Base-by-base conservation (phyloP, 148 eudicot species). In the Fagopyrum tataricum region DNA sequence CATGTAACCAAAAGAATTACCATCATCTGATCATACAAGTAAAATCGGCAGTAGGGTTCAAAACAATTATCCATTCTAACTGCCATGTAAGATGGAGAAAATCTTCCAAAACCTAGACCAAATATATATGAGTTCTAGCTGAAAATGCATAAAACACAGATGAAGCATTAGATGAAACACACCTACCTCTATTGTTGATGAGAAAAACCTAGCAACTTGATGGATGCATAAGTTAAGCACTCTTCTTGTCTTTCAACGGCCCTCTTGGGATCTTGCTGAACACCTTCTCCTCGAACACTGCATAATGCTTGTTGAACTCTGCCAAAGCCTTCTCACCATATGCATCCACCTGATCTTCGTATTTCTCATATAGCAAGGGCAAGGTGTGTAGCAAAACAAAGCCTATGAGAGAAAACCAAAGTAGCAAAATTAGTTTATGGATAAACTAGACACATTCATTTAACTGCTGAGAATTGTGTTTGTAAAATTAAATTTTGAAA, bases 301-400 rank as follows among this genome's bases (percentile, higher is more conserved):
- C 91, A 77, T 90, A 95, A 44, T 91, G 93, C 84, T 86, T 91
- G 84, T 88, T 85, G 72, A 91, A 73, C 87, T 95, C 91, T 2
- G 76, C 79, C 72, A 81, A 68, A 21, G 96, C 96, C 78, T 87
- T 90, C 88, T 95, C 98, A 15, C 88, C 93, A 70, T 85, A 79
- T 3, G 90, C 81, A 73, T 95, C 98, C 4, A 95, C 87, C 51
- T 82, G 78, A 79, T 95, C 98, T 79, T 91, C 97, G 15, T 88
- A 83, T 73, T 88, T 91, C 81, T 95, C 98, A 51, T 95, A 95
- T 7, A 91, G 80, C 71, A 88, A 76, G 0, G 98, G 98, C 49
- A 95, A 76, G 3, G 98, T 88, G 80, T 88, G 93, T 79, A 95
- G 71, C 82, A 85, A 72, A 71, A 91, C 83, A 75, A 89, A 89